A percentile compares a stretch with the other conserved stretches of the same genome.
Evolutionary conservation across 2,329 filamentous ascomycete species (phyloP).

Genomic region (Beauveria pseudobassiana): DNA sequence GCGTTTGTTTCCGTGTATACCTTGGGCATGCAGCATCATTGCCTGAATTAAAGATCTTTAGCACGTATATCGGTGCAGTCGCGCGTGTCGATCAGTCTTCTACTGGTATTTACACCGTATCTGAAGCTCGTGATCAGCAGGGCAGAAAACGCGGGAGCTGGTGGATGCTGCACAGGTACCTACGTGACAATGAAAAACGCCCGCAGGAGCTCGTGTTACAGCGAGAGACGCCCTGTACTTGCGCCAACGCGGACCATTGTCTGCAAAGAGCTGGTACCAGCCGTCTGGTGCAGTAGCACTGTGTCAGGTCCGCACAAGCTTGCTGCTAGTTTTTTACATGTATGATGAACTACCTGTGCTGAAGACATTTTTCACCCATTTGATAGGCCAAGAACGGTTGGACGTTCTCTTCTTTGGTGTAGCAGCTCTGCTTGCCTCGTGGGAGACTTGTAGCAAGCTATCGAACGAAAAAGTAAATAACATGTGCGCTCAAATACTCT

Average conservation of each 20-base stretch:
- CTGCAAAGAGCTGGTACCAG: background rate
- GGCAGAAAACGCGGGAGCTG: background rate
- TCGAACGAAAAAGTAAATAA: background rate
- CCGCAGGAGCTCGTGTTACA: background rate
- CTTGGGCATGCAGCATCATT: background rate
- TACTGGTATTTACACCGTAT: background rate
- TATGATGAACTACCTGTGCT: background rate
- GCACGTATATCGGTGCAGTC: background rate
- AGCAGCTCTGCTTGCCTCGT: background rate
- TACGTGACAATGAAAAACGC: too few relatives aligned
- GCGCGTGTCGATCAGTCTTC: background rate
- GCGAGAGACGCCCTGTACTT: background rate
- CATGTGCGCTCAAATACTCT: background rate
- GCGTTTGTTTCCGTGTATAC: background rate
- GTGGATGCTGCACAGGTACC: too few relatives aligned
- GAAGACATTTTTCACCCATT: too few relatives aligned
- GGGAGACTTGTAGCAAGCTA: background rate
- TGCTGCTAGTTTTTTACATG: background rate
- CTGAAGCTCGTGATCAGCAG: background rate
- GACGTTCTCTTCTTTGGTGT: too few relatives aligned
- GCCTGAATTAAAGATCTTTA: background rate
- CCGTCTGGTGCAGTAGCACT: background rate
- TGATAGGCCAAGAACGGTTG: too few relatives aligned
- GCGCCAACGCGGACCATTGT: background rate
- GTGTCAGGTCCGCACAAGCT: background rate